Evolutionary conservation across 75 land plant genomes (phyloP), one percentile per base, ranked within the genome.

Genomic region (Azolla pinnata): DNA sequence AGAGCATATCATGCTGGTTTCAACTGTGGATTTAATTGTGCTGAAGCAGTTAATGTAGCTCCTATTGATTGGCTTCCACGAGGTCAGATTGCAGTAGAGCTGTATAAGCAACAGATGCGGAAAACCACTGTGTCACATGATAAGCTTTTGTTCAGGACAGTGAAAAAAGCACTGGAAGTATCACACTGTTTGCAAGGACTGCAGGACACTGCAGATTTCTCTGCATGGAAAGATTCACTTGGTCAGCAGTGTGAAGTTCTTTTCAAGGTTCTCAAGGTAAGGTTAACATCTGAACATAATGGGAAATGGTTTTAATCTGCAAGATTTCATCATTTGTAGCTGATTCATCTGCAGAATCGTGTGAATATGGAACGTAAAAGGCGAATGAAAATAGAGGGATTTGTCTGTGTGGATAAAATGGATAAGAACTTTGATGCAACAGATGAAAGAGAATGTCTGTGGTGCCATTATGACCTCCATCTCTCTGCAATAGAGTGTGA

Each of bases 31-130:
- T 73, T 73, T 46, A 73, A 73, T 32, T 69, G 72, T 42, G 75
- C 75, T 20, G 75, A 73, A 54, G 75, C 75, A n/a, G 75, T 73
- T 30, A 73, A 73, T 65, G 70, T 73, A 27, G 75, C 75, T 14
- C 75, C 75, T 3, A 61, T 67, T 42, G 68, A 73, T 47, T 73
- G 75, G 75, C 53, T 73, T 21, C 71, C 75, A 23, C 71, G 60
- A 60, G 75, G 75, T 29, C 75, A 73, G 29, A 49, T 31, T 17
- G 75, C 75, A 24, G 75, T 73, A 2, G 75, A 73, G 31, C 54
- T 66, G 20, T 73, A 73, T 50, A 61, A 60, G 40, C 53, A 66
- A 55, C 70, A 60, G 25, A 61, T 55, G 21, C 69, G 75, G 17
- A 73, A 67, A 62, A 73, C 59, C 20, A 63, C 75, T 17, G 66